Conservation (phyloP, 495 filamentous ascomycete species). For the Penicillium simplicissimum region DNA sequence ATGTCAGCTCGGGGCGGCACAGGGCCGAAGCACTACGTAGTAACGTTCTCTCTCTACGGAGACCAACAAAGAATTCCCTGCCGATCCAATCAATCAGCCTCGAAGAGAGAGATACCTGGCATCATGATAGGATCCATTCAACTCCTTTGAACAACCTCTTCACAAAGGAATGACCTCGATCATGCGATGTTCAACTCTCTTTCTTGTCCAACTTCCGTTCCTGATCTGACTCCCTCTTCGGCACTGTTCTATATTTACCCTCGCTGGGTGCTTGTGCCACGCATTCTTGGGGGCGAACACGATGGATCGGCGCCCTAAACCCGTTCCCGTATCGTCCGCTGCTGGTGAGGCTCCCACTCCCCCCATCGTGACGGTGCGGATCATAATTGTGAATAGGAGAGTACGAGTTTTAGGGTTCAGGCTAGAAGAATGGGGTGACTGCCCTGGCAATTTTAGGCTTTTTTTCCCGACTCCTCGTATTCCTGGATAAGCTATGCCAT, state of each 20-base stretch:
- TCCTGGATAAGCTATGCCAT: too few species aligned
- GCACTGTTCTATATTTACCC: slow-evolving; percentile 18
- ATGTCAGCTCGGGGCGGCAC: neutral
- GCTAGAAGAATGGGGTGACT: neutral
- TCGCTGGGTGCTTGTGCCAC: slow-evolving; percentile 6
- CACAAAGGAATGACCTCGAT: neutral
- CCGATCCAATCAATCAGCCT: neutral
- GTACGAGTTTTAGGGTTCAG: neutral
- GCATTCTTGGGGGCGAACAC: slow-evolving; percentile 13
- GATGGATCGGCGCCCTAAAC: slow-evolving; percentile 12
- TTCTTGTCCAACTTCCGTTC: neutral
- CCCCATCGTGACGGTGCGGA: neutral
- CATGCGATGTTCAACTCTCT: too few species aligned
- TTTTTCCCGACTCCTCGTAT: too few species aligned
- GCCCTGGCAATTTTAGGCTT: too few species aligned
- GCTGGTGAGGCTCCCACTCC: neutral
- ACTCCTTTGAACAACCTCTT: neutral
- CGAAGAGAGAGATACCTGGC: neutral
- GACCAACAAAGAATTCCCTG: neutral
- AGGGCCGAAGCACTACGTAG: neutral
- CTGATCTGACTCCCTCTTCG: neutral
- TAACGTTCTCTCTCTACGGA: too few species aligned
- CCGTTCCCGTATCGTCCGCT: neutral
- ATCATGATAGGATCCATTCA: neutral
- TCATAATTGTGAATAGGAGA: neutral